Conservation (phyloP, 345 rosid genomes). For the Barbarea vulgaris region DNA sequence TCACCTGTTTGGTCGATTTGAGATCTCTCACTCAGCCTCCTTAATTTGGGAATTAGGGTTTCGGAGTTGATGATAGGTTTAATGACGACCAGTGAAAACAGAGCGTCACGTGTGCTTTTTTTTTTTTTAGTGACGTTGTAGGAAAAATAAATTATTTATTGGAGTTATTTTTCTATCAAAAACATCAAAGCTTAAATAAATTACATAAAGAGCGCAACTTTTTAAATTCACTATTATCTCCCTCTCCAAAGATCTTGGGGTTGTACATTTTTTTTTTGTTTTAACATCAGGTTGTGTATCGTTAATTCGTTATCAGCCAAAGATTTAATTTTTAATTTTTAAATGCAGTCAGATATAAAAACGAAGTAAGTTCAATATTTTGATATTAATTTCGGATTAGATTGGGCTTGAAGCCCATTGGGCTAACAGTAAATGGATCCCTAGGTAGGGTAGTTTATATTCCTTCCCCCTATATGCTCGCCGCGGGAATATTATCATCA, state of each 20-base stretch:
- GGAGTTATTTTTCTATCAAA: neutral
- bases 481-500: neutral
- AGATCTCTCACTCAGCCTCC: slow-evolving; percentile 22
- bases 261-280: too few species aligned
- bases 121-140: neutral
- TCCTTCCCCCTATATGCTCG: neutral
- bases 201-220: slow-evolving; percentile 1
- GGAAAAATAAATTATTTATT: neutral
- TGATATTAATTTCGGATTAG: neutral
- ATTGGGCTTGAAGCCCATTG: neutral
- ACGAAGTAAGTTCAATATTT: neutral
- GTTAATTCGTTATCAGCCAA: too few species aligned
- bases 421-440: neutral
- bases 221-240: neutral
- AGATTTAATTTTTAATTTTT: too few species aligned
- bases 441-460: slow-evolving; percentile 3
- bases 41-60: slow-evolving; percentile 18
- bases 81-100: neutral
- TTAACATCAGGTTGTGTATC: too few species aligned
- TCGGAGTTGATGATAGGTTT: neutral
- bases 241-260: neutral
- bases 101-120: slow-evolving; percentile 8
- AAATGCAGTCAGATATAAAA: too few species aligned
- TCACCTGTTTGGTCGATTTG: slow-evolving; percentile 27
- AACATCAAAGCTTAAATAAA: neutral